A percentile compares a stretch with the other conserved stretches of the same genome.
Evolutionary conservation across 176 grass and related monocot genomes (phyloP).

Genomic region (Oryza glumipatula): DNA sequence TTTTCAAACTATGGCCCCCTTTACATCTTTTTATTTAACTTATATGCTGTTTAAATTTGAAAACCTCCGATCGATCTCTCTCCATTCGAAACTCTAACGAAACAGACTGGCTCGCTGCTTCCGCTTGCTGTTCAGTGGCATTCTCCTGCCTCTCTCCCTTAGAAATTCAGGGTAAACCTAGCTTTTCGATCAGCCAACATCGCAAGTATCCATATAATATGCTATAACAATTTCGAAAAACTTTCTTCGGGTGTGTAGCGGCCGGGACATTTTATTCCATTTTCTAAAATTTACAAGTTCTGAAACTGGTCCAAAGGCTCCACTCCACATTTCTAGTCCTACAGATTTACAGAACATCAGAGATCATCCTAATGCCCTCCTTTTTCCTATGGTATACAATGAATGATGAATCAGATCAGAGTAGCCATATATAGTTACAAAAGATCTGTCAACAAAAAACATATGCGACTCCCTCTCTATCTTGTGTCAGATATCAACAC

Average conservation of each 20-base stretch:
- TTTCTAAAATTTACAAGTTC: not conserved
- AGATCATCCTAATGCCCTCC: not conserved
- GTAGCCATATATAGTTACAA: not conserved
- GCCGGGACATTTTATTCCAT: not conserved
- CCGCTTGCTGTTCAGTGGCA: not conserved
- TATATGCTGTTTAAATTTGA: too few species aligned
- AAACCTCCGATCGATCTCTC: not conserved
- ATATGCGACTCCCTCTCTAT: constrained; percentile 9
- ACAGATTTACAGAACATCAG: not conserved
- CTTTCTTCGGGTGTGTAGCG: not conserved
- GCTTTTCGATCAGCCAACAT: too few species aligned
- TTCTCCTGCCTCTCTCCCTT: not conserved
- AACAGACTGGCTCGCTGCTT: too few species aligned
- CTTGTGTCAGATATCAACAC: not conserved
- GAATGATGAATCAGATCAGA: constrained; percentile 37
- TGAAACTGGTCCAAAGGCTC: not conserved
- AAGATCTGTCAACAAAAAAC: constrained; percentile 27
- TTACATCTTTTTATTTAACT: too few species aligned
- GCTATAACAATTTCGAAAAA: not conserved
- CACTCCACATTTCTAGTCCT: not conserved
- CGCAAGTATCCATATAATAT: not conserved
- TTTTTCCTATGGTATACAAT: constrained; percentile 17
- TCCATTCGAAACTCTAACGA: not conserved
- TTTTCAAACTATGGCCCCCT: too few species aligned
- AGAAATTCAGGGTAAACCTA: not conserved